Percentiles rank a stretch among this genome's conserved stretches.
Conservation (phyloP, 2,329 filamentous ascomycete genomes). For the Fusarium scirpi region DNA sequence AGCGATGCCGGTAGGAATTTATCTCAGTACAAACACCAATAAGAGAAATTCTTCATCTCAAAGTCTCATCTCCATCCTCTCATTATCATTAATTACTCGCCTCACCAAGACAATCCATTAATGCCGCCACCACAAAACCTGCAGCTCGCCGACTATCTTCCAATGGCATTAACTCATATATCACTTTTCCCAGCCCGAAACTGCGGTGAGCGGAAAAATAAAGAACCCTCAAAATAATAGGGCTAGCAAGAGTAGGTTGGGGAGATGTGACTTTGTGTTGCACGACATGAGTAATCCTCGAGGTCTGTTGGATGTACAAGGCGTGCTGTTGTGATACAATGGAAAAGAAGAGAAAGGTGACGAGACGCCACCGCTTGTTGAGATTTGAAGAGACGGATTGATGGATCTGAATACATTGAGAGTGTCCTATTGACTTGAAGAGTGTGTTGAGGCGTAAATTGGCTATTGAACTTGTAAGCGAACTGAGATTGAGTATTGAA, state of each 20-base stretch:
- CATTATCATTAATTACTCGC: neutral
- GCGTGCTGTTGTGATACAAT: slow-evolving; percentile 22
- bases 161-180: slow-evolving; percentile 26
- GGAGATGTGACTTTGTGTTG: slow-evolving; percentile 10
- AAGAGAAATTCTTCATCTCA: neutral
- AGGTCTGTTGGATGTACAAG: slow-evolving; percentile 27
- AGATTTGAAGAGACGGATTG: neutral
- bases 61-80: no score
- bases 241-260: slow-evolving; percentile 6
- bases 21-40: neutral
- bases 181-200: slow-evolving; percentile 18
- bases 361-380: slow-evolving; percentile 34
- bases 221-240: slow-evolving; percentile 2
- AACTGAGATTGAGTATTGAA: neutral
- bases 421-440: fast-evolving
- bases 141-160: slow-evolving; percentile 31
- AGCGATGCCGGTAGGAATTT: no score
- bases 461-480: neutral
- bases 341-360: slow-evolving; percentile 18
- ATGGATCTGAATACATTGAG: neutral
- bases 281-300: slow-evolving; percentile 29
- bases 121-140: slow-evolving; percentile 14
- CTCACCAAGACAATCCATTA: neutral
- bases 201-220: slow-evolving; percentile 29
- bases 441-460: neutral